Percentiles rank a stretch among this genome's conserved stretches.
phyloP scores from a whole-genome alignment of 2,329 filamentous ascomycete genomes.

The Tolypocladium nubicola region DNA sequence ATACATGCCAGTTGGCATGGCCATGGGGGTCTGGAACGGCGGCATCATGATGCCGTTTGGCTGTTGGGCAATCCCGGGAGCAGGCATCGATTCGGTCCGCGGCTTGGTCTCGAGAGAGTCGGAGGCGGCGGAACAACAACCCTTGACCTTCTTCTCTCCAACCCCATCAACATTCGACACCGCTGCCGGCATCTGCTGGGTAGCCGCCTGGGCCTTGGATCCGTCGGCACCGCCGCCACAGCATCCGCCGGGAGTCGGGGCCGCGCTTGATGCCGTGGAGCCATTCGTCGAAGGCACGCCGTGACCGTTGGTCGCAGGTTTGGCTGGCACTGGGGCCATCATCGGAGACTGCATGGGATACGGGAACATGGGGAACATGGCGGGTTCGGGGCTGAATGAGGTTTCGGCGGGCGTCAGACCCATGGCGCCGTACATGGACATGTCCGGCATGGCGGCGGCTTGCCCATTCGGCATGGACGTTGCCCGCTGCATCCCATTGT shows the following conservation, averaged over 20 bases:
- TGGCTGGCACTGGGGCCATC: conserved; percentile 7
- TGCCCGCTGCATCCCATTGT: conserved; percentile 15
- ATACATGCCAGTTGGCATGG: conserved; percentile 28
- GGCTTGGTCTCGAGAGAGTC: conserved; percentile 11
- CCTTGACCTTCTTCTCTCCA: conserved; percentile 11
- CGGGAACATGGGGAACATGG: conserved; percentile 21
- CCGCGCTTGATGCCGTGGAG: conserved; percentile 1
- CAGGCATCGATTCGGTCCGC: conserved; percentile 9
- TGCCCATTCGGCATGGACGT: conserved; percentile 10
- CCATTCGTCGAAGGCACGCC: conserved; percentile 9
- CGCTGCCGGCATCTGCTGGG: conserved; percentile 5
- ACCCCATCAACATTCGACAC: conserved; percentile 8
- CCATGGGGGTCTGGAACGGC: conserved; percentile 23
- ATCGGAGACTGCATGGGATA: conserved; percentile 16
- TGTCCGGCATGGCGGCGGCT: conserved; percentile 9
- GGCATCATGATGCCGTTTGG: conserved; percentile 21
- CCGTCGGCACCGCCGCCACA: conserved; percentile 12
- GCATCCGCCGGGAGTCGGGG: conserved; percentile 6
- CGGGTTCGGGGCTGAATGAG: conserved; percentile 11
- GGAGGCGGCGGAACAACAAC: conserved; percentile 18
- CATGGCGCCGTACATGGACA: conserved; percentile 16
- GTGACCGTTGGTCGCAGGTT: conserved; percentile 11
- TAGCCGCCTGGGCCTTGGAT: neutral
- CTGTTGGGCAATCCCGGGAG: conserved; percentile 8
- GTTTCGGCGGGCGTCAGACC: conserved; percentile 15